Percentiles rank a stretch among this genome's conserved stretches.
phyloP scores from a whole-genome alignment of 805 yeast species.

The Yarrowia bubula region DNA sequence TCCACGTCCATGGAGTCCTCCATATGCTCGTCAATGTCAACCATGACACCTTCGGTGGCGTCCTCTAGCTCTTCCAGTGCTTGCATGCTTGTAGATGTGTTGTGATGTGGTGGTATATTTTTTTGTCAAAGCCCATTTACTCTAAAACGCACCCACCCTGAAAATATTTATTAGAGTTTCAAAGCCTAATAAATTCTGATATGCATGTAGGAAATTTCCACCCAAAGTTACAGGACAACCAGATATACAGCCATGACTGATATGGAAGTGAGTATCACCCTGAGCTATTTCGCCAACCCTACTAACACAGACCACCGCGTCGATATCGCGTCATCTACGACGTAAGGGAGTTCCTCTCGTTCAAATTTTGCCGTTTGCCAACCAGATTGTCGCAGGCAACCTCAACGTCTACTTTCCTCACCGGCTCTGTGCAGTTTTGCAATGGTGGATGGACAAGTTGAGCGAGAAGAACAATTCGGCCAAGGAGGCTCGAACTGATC shows the following conservation, averaged over 20 bases:
- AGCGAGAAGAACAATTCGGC: constrained; percentile 31
- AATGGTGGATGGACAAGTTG: constrained; percentile 39
- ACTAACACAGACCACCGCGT: constrained; percentile 30
- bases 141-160: background rate
- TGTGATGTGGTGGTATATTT: background rate
- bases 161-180: constrained; percentile 21
- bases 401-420: constrained; percentile 35
- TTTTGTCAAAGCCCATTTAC: background rate
- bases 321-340: constrained; percentile 36
- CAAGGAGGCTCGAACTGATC: constrained; percentile 5
- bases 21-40: constrained; percentile 23
- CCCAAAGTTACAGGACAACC: background rate
- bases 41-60: constrained; percentile 25
- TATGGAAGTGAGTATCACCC: constrained; percentile 13
- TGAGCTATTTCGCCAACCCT: background rate
- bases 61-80: constrained; percentile 11
- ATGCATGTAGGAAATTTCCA: background rate
- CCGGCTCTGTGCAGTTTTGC: constrained; percentile 36
- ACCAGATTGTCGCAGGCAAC: constrained; percentile 30
- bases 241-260: constrained; percentile 17
- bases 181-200: background rate
- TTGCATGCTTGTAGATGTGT: background rate
- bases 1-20: constrained; percentile 27
- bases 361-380: constrained; percentile 32
- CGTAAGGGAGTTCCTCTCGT: constrained; percentile 32